These are phyloP conservation scores for Neotropicomus parvogracilis DNA, from an alignment of 1,284 basidiomycete species.

Conservation along the genomic window DNA sequence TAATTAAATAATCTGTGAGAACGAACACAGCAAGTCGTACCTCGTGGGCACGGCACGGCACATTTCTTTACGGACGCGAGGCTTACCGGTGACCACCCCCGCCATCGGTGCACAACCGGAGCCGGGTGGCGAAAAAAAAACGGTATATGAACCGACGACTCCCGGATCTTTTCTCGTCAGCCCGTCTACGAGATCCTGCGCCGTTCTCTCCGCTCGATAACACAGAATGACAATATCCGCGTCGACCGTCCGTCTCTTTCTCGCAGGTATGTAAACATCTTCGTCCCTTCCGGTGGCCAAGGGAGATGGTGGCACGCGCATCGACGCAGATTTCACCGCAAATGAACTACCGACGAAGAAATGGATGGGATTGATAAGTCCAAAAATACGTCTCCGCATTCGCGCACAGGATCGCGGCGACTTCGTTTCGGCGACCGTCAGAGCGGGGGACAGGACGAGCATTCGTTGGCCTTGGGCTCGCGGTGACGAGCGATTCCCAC, in stretches of 20 bases:
- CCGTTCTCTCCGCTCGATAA: background rate
- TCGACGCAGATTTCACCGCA: slow-evolving; percentile 22
- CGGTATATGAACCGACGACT: background rate
- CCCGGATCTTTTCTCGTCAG: background rate
- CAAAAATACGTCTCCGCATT: slow-evolving; percentile 24
- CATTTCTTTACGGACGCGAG: background rate
- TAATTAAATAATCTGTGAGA: background rate
- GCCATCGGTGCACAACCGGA: background rate
- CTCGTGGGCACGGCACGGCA: background rate
- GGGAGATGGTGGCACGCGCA: background rate
- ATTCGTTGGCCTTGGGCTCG: slow-evolving; percentile 18
- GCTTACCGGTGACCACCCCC: background rate
- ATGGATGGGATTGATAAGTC: slow-evolving; percentile 21
- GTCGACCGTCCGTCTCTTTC: slow-evolving; percentile 14
- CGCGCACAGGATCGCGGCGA: slow-evolving; percentile 5
- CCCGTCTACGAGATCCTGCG: background rate
- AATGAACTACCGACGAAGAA: slow-evolving; percentile 21
- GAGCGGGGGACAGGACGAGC: slow-evolving; percentile 2
- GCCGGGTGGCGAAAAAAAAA: background rate
- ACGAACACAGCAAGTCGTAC: background rate
- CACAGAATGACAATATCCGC: background rate
- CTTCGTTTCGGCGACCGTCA: slow-evolving; percentile 19
- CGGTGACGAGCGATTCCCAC: slow-evolving; percentile 10
- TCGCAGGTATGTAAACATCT: slow-evolving; percentile 14
- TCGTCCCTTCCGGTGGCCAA: background rate